A percentile compares a stretch with the other conserved stretches of the same genome.
phyloP scores from a whole-genome alignment of 148 eudicot species.

The Silene latifolia region DNA sequence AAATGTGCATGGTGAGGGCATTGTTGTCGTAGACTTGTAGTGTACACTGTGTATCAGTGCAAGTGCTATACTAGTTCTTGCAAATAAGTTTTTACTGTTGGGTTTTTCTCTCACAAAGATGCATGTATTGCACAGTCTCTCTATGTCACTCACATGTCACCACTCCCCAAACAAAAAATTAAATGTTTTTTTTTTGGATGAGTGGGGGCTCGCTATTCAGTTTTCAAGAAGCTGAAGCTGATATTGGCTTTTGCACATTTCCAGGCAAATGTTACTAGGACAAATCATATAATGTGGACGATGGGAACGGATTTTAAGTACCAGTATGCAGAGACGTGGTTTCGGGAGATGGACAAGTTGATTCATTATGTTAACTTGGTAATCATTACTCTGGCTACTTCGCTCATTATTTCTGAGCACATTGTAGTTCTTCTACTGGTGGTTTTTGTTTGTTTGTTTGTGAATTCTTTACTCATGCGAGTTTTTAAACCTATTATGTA shows the following conservation, averaged over 20 bases:
- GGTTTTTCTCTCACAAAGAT: no score
- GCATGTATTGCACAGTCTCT: no score
- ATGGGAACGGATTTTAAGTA: slow-evolving; percentile 99
- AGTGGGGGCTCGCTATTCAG: not conserved
- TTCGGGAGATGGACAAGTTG: slow-evolving; percentile 89
- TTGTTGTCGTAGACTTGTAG: no score
- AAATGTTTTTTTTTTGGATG: not conserved
- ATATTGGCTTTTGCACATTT: not conserved
- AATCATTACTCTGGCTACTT: slow-evolving; percentile 7
- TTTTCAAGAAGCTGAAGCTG: slow-evolving; percentile 1
- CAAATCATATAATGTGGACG: slow-evolving; percentile 96
- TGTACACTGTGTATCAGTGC: no score
- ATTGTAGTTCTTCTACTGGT: not conserved
- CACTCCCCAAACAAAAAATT: no score
- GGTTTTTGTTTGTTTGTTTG: not conserved
- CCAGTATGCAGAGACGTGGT: slow-evolving; percentile 93
- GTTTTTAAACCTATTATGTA: not conserved
- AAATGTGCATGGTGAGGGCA: no score
- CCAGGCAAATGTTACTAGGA: slow-evolving; percentile 93
- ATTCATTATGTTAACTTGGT: slow-evolving; percentile 91
- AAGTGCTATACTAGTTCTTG: no score
- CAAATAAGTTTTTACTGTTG: no score
- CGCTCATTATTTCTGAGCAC: slow-evolving; percentile 1
- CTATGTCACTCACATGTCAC: no score
- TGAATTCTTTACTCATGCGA: not conserved